These are phyloP conservation scores for Boechera divaricarpa DNA, from an alignment of 345 rosid species.

Conservation along the genomic window DNA sequence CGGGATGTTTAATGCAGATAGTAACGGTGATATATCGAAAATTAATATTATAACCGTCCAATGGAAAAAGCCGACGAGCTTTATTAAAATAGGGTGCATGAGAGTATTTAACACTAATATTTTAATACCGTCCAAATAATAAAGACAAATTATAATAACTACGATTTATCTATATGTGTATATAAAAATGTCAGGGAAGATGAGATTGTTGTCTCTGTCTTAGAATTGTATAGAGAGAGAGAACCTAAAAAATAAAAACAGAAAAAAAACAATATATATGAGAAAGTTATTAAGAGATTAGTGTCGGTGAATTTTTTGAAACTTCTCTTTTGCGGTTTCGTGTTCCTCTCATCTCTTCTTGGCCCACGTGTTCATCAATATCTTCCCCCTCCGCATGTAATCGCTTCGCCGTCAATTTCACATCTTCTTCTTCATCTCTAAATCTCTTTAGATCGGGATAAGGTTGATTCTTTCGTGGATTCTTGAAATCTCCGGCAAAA, in stretches of 20 bases:
- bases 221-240: conserved; percentile 17
- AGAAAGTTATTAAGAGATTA: conserved; percentile 33
- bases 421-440: conserved; percentile 1
- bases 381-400: conserved; percentile 43
- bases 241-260: background rate
- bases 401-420: conserved; percentile 48
- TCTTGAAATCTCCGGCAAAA: conserved; percentile 28
- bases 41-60: conserved; percentile 20
- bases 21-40: background rate
- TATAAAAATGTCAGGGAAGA: conserved; percentile 44
- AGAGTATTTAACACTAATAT: conserved; percentile 35
- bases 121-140: conserved; percentile 42
- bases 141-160: conserved; percentile 34
- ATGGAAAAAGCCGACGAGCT: conserved; percentile 42
- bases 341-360: conserved; percentile 46
- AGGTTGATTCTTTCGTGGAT: background rate
- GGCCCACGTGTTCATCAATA: conserved; percentile 48
- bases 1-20: background rate
- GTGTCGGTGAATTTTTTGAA: conserved; percentile 49
- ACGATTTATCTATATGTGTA: conserved; percentile 17
- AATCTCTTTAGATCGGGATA: conserved; percentile 20
- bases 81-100: conserved; percentile 41
- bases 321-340: conserved; percentile 45
- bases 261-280: background rate
- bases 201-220: conserved; percentile 50